A percentile compares a stretch with the other conserved stretches of the same genome.
phyloP scores from a whole-genome alignment of 129 eudicot genomes.

The Saposhnikovia divaricata region DNA sequence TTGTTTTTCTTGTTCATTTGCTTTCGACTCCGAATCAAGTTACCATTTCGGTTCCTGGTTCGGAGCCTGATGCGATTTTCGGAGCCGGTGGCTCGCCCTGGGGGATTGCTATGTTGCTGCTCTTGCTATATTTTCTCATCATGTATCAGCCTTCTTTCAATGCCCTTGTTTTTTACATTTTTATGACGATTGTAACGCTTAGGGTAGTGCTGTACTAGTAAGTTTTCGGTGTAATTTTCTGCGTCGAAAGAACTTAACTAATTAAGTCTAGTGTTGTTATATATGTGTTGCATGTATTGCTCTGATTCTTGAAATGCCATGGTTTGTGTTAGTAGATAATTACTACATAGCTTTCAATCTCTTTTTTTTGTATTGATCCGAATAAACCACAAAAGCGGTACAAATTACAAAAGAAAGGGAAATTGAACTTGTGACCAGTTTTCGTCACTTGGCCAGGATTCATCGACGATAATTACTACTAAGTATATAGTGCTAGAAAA shows the following conservation, averaged over 20 bases:
- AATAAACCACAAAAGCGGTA: too few relatives aligned
- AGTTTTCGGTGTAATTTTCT: neutral
- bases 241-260: neutral
- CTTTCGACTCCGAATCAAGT: constrained; percentile 23
- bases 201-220: neutral
- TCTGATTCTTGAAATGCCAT: neutral
- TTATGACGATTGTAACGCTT: constrained; percentile 7
- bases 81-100: constrained; percentile 37
- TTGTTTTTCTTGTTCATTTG: constrained; percentile 35
- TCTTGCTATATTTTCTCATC: constrained; percentile 30
- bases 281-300: neutral
- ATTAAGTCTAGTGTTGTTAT: neutral
- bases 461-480: too few relatives aligned
- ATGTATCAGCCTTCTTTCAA: constrained; percentile 27
- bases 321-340: neutral
- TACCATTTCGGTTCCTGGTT: constrained; percentile 28
- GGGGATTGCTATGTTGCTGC: constrained; percentile 32
- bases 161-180: constrained; percentile 21
- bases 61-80: constrained; percentile 33
- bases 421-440: too few relatives aligned
- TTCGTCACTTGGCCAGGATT: too few relatives aligned
- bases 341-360: too few relatives aligned
- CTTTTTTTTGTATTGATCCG: too few relatives aligned
- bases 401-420: too few relatives aligned
- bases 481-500: neutral